A percentile compares a stretch with the other conserved stretches of the same genome.
Evolutionary conservation across 78 protist genomes (phyloP).

Genomic region (Speleostelium caveatum): DNA sequence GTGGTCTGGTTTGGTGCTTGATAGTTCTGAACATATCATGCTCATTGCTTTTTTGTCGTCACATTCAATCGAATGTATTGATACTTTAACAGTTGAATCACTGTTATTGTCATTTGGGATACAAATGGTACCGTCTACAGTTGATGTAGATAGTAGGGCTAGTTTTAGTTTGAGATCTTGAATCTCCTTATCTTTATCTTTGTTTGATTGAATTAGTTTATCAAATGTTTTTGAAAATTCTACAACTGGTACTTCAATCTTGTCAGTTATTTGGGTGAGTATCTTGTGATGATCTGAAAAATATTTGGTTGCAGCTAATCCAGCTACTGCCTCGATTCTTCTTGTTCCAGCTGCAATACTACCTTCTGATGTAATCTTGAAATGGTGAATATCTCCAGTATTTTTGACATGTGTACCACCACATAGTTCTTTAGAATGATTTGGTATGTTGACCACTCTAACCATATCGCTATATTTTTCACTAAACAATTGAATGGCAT

Average conservation of each 20-base stretch:
- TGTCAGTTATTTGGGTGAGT: background rate
- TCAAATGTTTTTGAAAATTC: slow-evolving; percentile 17
- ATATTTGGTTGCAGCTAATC: slow-evolving; percentile 25
- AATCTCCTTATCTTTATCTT: slow-evolving; percentile 23
- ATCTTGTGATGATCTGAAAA: background rate
- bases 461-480: slow-evolving; percentile 65
- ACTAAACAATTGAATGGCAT: slow-evolving; percentile 54
- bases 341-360: slow-evolving; percentile 76
- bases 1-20: slow-evolving; percentile 4
- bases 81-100: background rate
- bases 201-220: background rate
- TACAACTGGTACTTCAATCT: background rate
- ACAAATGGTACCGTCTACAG: background rate
- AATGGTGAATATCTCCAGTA: slow-evolving; percentile 5
- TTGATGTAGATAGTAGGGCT: background rate
- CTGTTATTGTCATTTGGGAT: background rate
- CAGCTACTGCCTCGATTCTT: slow-evolving; percentile 78
- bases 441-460: slow-evolving; percentile 41
- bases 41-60: slow-evolving; percentile 42
- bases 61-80: slow-evolving; percentile 13
- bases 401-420: slow-evolving; percentile 77
- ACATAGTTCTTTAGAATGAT: slow-evolving; percentile 56
- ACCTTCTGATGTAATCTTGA: slow-evolving; percentile 33
- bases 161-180: slow-evolving; percentile 1
- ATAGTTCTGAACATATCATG: background rate